Percentiles rank a stretch among this genome's conserved stretches.
These are phyloP conservation scores for Emergomyces pasteurianus DNA, from an alignment of 2,329 filamentous ascomycete genomes.

Conservation along the genomic window DNA sequence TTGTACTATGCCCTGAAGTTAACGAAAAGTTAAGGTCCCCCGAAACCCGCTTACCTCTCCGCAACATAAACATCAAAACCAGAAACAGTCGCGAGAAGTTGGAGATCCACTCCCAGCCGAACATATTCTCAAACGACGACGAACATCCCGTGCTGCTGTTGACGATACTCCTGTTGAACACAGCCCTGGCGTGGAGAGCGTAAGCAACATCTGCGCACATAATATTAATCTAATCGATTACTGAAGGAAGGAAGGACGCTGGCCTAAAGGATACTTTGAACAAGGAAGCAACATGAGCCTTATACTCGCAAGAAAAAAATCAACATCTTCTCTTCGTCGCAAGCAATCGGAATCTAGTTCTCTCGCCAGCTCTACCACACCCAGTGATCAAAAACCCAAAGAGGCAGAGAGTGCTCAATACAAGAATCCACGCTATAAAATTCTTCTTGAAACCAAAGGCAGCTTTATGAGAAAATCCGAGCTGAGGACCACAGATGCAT, in stretches of 20 bases:
- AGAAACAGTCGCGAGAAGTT: neutral
- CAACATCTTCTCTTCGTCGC: constrained; percentile 16
- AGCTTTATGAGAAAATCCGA: constrained; percentile 29
- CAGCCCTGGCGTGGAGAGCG: neutral
- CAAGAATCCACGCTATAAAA: constrained; percentile 24
- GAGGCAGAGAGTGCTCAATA: constrained; percentile 32
- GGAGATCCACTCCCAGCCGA: neutral
- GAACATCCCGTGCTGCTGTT: neutral
- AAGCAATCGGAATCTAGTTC: constrained; percentile 18
- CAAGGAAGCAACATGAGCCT: constrained; percentile 17
- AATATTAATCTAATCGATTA: neutral
- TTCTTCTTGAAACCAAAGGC: constrained; percentile 28
- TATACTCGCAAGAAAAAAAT: constrained; percentile 22
- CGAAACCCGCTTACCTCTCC: neutral
- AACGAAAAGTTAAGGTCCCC: neutral
- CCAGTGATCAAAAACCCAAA: constrained; percentile 29
- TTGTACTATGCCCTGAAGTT: neutral
- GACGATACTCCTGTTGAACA: neutral
- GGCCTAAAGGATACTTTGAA: constrained; percentile 18
- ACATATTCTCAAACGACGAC: neutral
- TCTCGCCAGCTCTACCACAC: constrained; percentile 17
- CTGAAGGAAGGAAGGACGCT: constrained; percentile 6
- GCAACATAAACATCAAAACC: neutral
- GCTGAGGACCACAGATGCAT: constrained; percentile 20
- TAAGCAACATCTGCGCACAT: neutral